Evolutionary conservation across 495 filamentous ascomycete genomes (phyloP).

Genomic region (Margaritispora aquatica): DNA sequence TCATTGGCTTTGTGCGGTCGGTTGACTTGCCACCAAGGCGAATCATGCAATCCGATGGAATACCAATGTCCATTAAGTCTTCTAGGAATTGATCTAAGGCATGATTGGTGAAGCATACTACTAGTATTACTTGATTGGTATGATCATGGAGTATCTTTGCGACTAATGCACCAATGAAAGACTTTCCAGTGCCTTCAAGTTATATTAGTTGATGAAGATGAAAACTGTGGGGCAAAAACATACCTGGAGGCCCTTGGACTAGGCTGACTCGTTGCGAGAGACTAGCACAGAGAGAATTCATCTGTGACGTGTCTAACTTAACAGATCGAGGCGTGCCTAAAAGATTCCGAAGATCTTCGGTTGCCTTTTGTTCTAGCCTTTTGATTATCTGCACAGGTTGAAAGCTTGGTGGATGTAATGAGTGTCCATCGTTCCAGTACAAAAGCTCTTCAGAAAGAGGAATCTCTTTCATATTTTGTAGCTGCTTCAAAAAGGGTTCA

Average conservation of each 20-base stretch:
- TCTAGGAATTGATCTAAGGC: conserved; percentile 72
- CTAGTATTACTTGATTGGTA: conserved; percentile 49
- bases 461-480: conserved; percentile 51
- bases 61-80: conserved; percentile 59
- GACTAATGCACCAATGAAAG: conserved; percentile 65
- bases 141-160: conserved; percentile 51
- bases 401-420: conserved; percentile 26
- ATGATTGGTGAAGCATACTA: conserved; percentile 63
- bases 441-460: conserved; percentile 48
- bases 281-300: conserved; percentile 47
- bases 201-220: not conserved
- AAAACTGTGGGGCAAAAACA: conserved; percentile 1
- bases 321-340: conserved; percentile 21
- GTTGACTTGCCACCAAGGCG: conserved; percentile 62
- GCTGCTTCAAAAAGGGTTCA: conserved; percentile 56
- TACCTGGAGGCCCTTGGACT: conserved; percentile 76
- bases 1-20: conserved; percentile 37
- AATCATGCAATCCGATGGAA: conserved; percentile 47
- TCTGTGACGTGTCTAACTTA: conserved; percentile 48
- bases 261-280: conserved; percentile 50
- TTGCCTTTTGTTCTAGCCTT: not conserved
- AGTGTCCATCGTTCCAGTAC: not conserved
- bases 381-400: conserved; percentile 3
- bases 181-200: conserved; percentile 71
- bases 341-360: conserved; percentile 26